Evolutionary conservation across 257 asterid species (phyloP), one percentile per base, ranked within the genome.

Genomic region (Ilex asprella): DNA sequence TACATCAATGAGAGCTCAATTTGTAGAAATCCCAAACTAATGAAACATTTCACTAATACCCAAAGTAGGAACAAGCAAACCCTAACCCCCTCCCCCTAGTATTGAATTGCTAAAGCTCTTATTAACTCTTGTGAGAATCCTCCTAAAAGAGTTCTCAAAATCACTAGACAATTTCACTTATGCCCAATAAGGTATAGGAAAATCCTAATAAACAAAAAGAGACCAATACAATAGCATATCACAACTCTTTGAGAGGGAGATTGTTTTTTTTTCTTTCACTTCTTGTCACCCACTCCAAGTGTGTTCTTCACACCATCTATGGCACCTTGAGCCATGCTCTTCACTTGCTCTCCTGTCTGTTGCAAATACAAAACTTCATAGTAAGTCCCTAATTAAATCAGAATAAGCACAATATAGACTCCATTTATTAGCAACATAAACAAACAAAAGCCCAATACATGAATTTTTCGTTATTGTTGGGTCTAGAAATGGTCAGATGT

Each of bases 271-370:
- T 21, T 21, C 27, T 21, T 21, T 21, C 27, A 21, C 27, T 21
- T 21, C 27, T 21, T 21, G 7, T 50, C 16, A 12, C n/a, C 55
- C 55, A 50, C 5, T n/a, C 55, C 55, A 50, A 50, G 13, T 9
- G 55, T 50, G 5, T n/a, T 9, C 55, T 50, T 50, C n/a, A 50
- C 55, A n/a, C 14, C 21, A 11, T 50, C 55, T 4, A 14, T 14
- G 7, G 55, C 55, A 12, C 55, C 55, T 50, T 50, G 16, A n/a
- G 55, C 76, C 76, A 79, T 72, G 64, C 60, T 66, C 74, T 32
- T 65, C 68, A 79, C 63, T 47, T 75, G 81, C 4, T 70, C 50
- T 9, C 84, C 81, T 6, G 84, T 63, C 79, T 79, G 41, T 14
- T 50, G 55, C 13, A 50, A 21, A 21, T 21, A 21, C 27, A 21